phyloP scores from a whole-genome alignment of 2,329 filamentous ascomycete species.

The Trichoderma brevicompactum region DNA sequence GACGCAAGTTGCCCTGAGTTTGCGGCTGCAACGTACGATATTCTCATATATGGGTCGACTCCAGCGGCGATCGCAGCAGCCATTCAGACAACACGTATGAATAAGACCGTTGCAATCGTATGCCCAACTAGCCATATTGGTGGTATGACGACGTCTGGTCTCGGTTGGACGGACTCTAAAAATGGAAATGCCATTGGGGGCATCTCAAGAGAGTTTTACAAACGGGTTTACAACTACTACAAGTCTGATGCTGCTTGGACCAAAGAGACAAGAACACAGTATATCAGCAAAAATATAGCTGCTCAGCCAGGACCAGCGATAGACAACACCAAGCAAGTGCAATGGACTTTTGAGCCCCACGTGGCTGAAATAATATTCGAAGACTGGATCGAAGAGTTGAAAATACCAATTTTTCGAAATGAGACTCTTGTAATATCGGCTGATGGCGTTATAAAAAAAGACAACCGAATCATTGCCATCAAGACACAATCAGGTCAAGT shows the following conservation, averaged over 20 bases:
- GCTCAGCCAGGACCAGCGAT: conserved; percentile 25
- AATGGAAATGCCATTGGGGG: conserved; percentile 24
- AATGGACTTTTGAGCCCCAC: conserved; percentile 34
- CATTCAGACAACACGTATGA: conserved; percentile 32
- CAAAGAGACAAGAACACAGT: conserved; percentile 14
- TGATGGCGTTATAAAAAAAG: conserved; percentile 23
- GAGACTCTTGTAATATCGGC: background rate
- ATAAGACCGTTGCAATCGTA: conserved; percentile 28
- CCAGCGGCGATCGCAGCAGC: conserved; percentile 31
- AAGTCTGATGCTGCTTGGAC: conserved; percentile 4
- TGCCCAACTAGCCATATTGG: conserved; percentile 30
- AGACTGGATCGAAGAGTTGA: conserved; percentile 29
- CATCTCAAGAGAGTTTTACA: conserved; percentile 22
- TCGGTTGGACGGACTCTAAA: conserved; percentile 32
- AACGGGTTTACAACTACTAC: conserved; percentile 14
- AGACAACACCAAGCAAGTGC: conserved; percentile 29
- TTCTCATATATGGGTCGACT: conserved; percentile 33
- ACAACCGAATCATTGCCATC: conserved; percentile 22
- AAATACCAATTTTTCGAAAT: conserved; percentile 26
- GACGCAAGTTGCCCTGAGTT: background rate
- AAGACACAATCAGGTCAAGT: conserved; percentile 19
- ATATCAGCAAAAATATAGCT: conserved; percentile 18
- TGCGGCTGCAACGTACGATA: conserved; percentile 19
- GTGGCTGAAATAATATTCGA: conserved; percentile 33
- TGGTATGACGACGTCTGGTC: conserved; percentile 29